Evolutionary conservation across 2,329 filamentous ascomycete species (phyloP).

Genomic region (Colletotrichum orchidophilum): DNA sequence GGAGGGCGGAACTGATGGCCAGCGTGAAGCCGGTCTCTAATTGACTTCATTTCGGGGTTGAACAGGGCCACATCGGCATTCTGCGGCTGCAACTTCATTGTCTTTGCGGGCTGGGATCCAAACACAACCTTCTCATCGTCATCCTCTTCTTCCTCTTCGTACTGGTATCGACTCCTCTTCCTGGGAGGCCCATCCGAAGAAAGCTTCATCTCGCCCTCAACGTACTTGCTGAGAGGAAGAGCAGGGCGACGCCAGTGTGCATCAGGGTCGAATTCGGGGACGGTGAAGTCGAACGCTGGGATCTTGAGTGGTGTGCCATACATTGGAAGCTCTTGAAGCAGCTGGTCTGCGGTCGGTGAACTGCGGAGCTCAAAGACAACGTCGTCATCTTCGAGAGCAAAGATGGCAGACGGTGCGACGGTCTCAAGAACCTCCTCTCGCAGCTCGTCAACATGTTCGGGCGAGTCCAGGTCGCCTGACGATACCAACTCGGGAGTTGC

Average conservation of each 20-base stretch:
- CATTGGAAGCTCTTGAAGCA: slow-evolving; percentile 83
- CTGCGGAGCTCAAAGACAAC: slow-evolving; percentile 81
- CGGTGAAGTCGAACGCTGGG: slow-evolving; percentile 65
- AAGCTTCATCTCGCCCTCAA: slow-evolving; percentile 81
- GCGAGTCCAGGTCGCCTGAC: slow-evolving; percentile 69
- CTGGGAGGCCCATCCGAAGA: slow-evolving; percentile 70
- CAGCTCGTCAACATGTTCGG: slow-evolving; percentile 52
- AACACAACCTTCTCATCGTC: slow-evolving; percentile 54
- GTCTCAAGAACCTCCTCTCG: slow-evolving; percentile 56
- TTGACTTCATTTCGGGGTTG: slow-evolving; percentile 86
- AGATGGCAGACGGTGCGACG: slow-evolving; percentile 79
- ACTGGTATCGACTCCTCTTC: slow-evolving; percentile 86
- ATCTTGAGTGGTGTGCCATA: slow-evolving; percentile 73
- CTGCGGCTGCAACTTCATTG: slow-evolving; percentile 67
- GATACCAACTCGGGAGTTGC: slow-evolving; percentile 74
- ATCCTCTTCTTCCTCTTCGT: slow-evolving; percentile 77
- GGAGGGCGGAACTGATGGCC: slow-evolving; percentile 94
- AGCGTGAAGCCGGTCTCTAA: slow-evolving; percentile 88
- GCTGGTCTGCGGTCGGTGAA: slow-evolving; percentile 78
- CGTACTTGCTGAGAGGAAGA: slow-evolving; percentile 86
- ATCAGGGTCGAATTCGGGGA: slow-evolving; percentile 72
- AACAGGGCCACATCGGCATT: slow-evolving; percentile 87
- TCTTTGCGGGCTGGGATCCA: slow-evolving; percentile 40
- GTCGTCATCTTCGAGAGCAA: slow-evolving; percentile 83
- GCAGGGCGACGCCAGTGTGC: slow-evolving; percentile 79